Conservation (phyloP, 2,329 filamentous ascomycete species). For the Epichloe festucae region DNA sequence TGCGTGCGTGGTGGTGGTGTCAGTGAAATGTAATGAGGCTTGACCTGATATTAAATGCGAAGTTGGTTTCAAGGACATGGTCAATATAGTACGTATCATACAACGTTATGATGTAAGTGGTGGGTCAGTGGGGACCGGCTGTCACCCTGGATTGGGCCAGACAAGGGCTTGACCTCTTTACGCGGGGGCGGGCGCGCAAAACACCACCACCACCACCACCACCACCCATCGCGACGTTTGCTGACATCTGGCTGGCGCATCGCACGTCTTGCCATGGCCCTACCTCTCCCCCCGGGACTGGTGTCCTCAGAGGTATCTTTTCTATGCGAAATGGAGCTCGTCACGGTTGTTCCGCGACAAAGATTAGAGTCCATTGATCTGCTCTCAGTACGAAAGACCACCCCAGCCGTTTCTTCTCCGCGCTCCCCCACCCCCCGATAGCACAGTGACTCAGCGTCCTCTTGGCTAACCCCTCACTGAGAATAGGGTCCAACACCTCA, state of each 20-base stretch:
- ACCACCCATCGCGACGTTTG: neutral
- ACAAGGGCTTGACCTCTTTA: neutral
- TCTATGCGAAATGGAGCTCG: constrained; percentile 92
- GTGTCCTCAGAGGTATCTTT: constrained; percentile 85
- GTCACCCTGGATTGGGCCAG: too few relatives aligned
- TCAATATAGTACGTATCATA: too few relatives aligned
- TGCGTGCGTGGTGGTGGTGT: too few relatives aligned
- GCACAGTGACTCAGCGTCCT: neutral
- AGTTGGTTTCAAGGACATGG: too few relatives aligned
- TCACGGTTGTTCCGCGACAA: constrained; percentile 86
- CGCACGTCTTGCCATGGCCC: constrained; percentile 26
- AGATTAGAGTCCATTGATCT: constrained; percentile 75
- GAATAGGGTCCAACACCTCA: constrained; percentile 61
- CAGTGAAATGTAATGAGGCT: too few relatives aligned
- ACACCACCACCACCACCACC: too few relatives aligned
- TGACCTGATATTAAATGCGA: too few relatives aligned
- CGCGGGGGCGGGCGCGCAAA: neutral
- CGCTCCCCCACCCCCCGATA: too few relatives aligned
- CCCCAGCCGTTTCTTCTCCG: neutral
- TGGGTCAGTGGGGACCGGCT: too few relatives aligned
- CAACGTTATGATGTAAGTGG: too few relatives aligned
- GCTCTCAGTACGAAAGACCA: constrained; percentile 54
- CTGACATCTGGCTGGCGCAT: neutral
- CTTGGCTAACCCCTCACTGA: too few relatives aligned
- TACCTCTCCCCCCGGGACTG: constrained; percentile 42